Base-by-base conservation (phyloP, 768 basidiomycete genomes). In the Naganishia vishniacii region DNA sequence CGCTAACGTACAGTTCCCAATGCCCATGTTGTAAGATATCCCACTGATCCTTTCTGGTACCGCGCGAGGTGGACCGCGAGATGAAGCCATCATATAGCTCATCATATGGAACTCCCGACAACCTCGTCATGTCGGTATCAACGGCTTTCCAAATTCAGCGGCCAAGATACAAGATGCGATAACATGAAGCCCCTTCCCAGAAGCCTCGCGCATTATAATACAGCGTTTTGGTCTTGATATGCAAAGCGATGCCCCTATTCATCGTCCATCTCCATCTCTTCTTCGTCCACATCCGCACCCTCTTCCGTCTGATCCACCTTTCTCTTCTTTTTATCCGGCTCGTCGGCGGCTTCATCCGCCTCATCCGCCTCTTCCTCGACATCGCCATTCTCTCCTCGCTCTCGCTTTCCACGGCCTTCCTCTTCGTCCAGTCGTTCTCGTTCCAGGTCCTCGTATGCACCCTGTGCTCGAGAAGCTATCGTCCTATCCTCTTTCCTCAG, bases 241-340 rank as follows among this genome's bases (percentile, higher is more conserved):
- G 7, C 31, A 20, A 18, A 4, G 2, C 4, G n/a, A 34, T n/a
- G 15, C 31, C 31, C 23, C 42, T 78, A 77, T 48, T 95, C 91
- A 53, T 92, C 90, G 65, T 92, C 91, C 72, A 91, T 89, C 79
- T 94, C 91, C 87, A 93, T 93, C 79, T 91, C 89, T 73, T 88
- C 69, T 34, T 71, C 73, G 7, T 71, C 88, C 68, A 78, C 83
- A 15, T 80, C 79, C 13, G 85, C 84, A 59, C 82, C 85, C 3
- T 46, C 59, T 25, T 59, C 47, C 13, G n/a, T 56, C 13, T 48
- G 12, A 49, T 84, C 83, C 46, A 81, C 79, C 75, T 84, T 89
- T 71, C 85, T 84, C 67, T 85, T 83, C 80, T 93, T 94, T 28
- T 81, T 69, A 46, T 80, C 80, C 53, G 83, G 81, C 47, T 83